Conservation (phyloP, 768 basidiomycete genomes). For the Hypsizygus marmoreus region DNA sequence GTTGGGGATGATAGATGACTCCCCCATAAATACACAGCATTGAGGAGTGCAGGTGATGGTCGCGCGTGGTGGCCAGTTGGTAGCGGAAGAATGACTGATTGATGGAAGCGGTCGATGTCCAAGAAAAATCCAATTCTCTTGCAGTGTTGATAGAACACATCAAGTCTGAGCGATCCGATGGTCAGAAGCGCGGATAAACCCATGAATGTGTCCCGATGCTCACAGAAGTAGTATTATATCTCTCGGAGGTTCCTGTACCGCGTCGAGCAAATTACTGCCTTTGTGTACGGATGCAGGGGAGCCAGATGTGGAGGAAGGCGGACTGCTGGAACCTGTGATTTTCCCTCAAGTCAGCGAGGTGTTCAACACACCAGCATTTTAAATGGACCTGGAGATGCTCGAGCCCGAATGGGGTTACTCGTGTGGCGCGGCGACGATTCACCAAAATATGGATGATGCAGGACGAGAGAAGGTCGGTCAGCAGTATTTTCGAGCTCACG, state of each 20-base stretch:
- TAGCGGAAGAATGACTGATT: slow-evolving; percentile 43
- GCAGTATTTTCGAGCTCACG: slow-evolving; percentile 38
- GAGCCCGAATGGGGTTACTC: neutral
- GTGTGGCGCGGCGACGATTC: slow-evolving; percentile 4
- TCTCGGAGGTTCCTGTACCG: slow-evolving; percentile 11
- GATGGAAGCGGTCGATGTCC: slow-evolving; percentile 43
- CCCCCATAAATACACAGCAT: slow-evolving; percentile 51
- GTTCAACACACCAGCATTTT: neutral
- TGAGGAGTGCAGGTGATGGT: slow-evolving; percentile 50
- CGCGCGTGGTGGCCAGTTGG: slow-evolving; percentile 45
- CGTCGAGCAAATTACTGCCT: neutral
- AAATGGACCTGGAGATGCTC: neutral
- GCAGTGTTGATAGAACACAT: neutral
- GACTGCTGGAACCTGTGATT: neutral
- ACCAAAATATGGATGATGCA: slow-evolving; percentile 18
- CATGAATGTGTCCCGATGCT: slow-evolving; percentile 4
- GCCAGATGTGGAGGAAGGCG: slow-evolving; percentile 8
- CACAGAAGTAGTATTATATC: slow-evolving; percentile 16
- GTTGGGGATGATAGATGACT: slow-evolving; percentile 35
- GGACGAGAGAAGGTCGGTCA: slow-evolving; percentile 1
- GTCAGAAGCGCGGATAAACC: no score
- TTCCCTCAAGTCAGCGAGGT: neutral
- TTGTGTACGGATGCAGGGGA: neutral
- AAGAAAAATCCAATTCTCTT: slow-evolving; percentile 64
- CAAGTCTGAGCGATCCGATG: slow-evolving; percentile 11